Evolutionary conservation across 768 basidiomycete species (phyloP).

Genomic region (Clitopilus passeckerianus): DNA sequence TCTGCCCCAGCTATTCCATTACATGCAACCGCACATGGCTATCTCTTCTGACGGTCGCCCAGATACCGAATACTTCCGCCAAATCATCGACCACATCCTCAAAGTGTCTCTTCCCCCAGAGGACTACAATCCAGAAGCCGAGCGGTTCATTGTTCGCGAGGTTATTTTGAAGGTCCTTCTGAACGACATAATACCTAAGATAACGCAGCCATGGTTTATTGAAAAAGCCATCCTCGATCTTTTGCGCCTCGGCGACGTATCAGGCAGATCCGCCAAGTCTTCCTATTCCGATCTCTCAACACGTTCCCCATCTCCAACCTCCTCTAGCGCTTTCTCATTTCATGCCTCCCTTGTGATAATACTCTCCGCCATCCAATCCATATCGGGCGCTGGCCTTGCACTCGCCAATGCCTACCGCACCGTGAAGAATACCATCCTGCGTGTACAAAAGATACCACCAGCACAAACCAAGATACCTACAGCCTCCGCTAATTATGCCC

Average conservation of each 20-base stretch:
- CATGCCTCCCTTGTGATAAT: slow-evolving; percentile 55
- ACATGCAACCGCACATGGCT: slow-evolving; percentile 82
- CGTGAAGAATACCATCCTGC: slow-evolving; percentile 56
- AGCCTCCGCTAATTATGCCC: slow-evolving; percentile 29
- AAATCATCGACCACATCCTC: slow-evolving; percentile 74
- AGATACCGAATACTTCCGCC: slow-evolving; percentile 75
- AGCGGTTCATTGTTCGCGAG: slow-evolving; percentile 84
- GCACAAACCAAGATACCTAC: neutral
- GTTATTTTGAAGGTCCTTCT: slow-evolving; percentile 75
- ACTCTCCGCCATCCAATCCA: slow-evolving; percentile 67
- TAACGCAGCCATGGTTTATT: slow-evolving; percentile 91
- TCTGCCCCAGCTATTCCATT: slow-evolving; percentile 69
- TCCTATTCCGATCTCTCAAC: slow-evolving; percentile 1
- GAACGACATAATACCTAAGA: slow-evolving; percentile 57
- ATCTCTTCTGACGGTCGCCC: slow-evolving; percentile 58
- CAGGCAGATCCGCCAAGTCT: slow-evolving; percentile 14
- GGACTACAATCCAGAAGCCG: slow-evolving; percentile 73
- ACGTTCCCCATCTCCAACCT: slow-evolving; percentile 17
- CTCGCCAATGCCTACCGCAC: slow-evolving; percentile 68
- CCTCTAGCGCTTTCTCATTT: slow-evolving; percentile 28
- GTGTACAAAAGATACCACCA: slow-evolving; percentile 26
- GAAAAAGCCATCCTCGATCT: slow-evolving; percentile 64
- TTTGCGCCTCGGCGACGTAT: slow-evolving; percentile 42
- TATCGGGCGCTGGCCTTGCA: slow-evolving; percentile 66
- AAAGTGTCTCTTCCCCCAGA: slow-evolving; percentile 67